A percentile compares a stretch with the other conserved stretches of the same genome.
phyloP scores from a whole-genome alignment of 495 filamentous ascomycete species.

The Zalerion maritima region DNA sequence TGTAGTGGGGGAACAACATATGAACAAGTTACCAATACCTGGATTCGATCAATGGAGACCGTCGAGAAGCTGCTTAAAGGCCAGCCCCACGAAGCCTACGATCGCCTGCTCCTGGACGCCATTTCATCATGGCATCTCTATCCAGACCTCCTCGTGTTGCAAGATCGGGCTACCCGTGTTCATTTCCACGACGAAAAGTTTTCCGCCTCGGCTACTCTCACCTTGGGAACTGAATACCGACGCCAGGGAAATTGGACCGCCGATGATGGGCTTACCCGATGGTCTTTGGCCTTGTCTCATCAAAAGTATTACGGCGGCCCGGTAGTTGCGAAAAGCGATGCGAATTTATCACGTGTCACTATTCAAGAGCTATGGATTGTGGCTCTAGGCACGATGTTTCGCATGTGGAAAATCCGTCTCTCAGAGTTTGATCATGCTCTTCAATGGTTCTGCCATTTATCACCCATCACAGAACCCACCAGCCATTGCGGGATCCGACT shows the following conservation, averaged over 20 bases:
- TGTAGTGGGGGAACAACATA: conserved; percentile 8
- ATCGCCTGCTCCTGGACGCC: conserved; percentile 15
- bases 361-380: conserved; percentile 1
- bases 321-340: conserved; percentile 1
- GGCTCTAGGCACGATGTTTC: conserved; percentile 1
- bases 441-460: no score
- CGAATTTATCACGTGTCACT: conserved; percentile 1
- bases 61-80: conserved; percentile 14
- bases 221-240: conserved; percentile 1
- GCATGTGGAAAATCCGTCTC: no score
- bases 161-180: neutral
- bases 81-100: conserved; percentile 9
- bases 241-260: neutral
- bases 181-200: neutral
- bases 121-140: conserved; percentile 26
- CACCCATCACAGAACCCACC: no score
- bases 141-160: conserved; percentile 16
- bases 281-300: conserved; percentile 9
- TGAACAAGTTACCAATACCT: conserved; percentile 13
- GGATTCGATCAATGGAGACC: conserved; percentile 11
- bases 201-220: conserved; percentile 2
- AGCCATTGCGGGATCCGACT: no score
- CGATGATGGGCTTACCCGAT: conserved; percentile 5
- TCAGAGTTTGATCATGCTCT: no score
- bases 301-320: conserved; percentile 9